These are phyloP conservation scores for Solanum sparsipilum DNA, from an alignment of 257 asterid genomes.

Conservation along the genomic window DNA sequence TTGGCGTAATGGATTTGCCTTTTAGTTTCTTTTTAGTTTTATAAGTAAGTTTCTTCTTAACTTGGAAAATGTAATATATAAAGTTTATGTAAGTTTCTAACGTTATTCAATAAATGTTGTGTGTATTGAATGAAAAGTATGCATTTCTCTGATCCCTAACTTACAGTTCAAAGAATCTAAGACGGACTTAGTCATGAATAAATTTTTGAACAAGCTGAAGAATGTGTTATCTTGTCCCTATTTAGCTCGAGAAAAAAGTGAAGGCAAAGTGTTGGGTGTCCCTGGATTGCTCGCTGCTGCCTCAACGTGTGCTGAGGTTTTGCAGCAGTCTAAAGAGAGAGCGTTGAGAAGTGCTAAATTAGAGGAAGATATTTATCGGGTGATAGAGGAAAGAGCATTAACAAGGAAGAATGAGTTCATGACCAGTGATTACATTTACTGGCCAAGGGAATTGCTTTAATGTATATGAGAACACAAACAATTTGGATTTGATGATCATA, in stretches of 20 bases:
- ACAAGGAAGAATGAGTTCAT: constrained; percentile 11
- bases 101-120: neutral
- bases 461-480: too few relatives aligned
- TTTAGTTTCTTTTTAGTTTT: neutral
- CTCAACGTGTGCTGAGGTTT: too few relatives aligned
- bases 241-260: too few relatives aligned
- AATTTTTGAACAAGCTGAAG: too few relatives aligned
- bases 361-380: neutral
- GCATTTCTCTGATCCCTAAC: neutral
- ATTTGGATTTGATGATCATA: neutral
- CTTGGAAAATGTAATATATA: neutral
- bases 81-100: too few relatives aligned
- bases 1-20: neutral
- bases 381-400: neutral
- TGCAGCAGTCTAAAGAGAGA: neutral
- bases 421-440: constrained; percentile 23
- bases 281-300: too few relatives aligned
- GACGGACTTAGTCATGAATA: neutral
- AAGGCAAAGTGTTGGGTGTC: too few relatives aligned
- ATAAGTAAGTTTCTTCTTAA: neutral
- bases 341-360: neutral
- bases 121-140: neutral
- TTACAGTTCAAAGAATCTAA: neutral
- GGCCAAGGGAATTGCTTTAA: too few relatives aligned
- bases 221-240: too few relatives aligned